phyloP scores from a whole-genome alignment of 192 early-diverging fungal genomes.

The Coemansia sp. region DNA sequence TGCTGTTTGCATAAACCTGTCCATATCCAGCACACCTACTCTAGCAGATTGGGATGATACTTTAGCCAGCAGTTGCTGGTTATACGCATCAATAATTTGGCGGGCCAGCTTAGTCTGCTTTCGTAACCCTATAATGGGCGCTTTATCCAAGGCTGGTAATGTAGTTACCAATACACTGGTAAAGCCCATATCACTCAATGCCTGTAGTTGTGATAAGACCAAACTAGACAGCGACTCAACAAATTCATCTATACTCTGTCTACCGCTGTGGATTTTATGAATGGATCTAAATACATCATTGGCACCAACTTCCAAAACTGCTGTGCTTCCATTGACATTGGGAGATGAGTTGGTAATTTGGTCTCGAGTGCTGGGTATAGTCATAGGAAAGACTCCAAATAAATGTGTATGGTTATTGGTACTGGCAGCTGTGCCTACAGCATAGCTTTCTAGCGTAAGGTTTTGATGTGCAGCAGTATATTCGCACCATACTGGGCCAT shows the following conservation, averaged over 20 bases:
- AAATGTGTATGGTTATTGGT: neutral
- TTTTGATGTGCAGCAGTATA: constrained; percentile 6
- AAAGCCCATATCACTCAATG: constrained; percentile 10
- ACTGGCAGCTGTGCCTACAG: neutral
- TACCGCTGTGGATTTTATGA: neutral
- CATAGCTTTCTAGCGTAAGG: constrained; percentile 2
- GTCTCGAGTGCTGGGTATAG: constrained; percentile 16
- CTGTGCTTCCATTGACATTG: neutral
- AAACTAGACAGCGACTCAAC: constrained; percentile 4
- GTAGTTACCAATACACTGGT: constrained; percentile 15
- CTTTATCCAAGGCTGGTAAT: constrained; percentile 9
- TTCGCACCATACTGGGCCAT: constrained; percentile 18
- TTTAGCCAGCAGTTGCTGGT: constrained; percentile 8
- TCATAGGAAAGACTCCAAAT: constrained; percentile 10
- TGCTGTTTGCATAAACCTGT: constrained; percentile 8
- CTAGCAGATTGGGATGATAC: neutral
- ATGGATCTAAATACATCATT: constrained; percentile 11
- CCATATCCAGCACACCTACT: constrained; percentile 12
- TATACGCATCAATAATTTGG: constrained; percentile 13
- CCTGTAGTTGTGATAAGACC: constrained; percentile 8
- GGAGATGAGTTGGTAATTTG: constrained; percentile 1
- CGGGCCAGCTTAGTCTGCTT: neutral
- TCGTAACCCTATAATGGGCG: constrained; percentile 12
- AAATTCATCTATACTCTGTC: constrained; percentile 1
- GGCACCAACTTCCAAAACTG: constrained; percentile 15